Base-by-base conservation (phyloP, 768 basidiomycete species). In the Albatrellus ellisii region DNA sequence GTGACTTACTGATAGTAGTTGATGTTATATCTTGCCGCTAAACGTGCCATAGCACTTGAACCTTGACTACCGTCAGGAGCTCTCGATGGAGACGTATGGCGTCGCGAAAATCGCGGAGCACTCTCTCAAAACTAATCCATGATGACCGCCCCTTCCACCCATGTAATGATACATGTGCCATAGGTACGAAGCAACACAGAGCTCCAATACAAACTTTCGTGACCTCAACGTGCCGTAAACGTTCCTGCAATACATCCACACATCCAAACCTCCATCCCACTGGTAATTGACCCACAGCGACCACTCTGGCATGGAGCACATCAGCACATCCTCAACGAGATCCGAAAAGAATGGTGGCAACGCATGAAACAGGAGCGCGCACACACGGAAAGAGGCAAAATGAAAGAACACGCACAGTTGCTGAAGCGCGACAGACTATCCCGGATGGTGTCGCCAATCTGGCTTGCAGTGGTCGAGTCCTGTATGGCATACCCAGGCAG, bases 381-480 rank as follows among this genome's bases (percentile, higher is more conserved):
- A n/a, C 8, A 18, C 29, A 4, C 12, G 29, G 29, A 17, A 25
- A 39, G 26, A 1, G 26, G 18, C n/a, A 2, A 36, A 39, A 4
- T 9, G 15, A 41, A 6, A 21, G 7, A 8, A 20, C 8, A 17
- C 35, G 15, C 17, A 22, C 43, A n/a, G 44, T 52, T 47, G 24
- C 35, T 39, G 39, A 54, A 52, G 45, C 47, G 48, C 7, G 18
- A 25, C 12, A 54, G n/a, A 22, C 40, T 44, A 1, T 40, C 37
- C 12, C 44, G 41, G 28, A 72, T 9, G 14, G 58, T 65, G 3
- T 57, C 48, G 8, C 63, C 61, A 33, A 70, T 61, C 52, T 60
- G 62, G 17, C 57, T 24, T 9, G 63, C 62, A 6, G 67, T 70
- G 4, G 39, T 2, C 7, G 62, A 53, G 41, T 60, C 59, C 59